Base-by-base conservation (phyloP, 805 yeast genomes). In the Candida orba region DNA sequence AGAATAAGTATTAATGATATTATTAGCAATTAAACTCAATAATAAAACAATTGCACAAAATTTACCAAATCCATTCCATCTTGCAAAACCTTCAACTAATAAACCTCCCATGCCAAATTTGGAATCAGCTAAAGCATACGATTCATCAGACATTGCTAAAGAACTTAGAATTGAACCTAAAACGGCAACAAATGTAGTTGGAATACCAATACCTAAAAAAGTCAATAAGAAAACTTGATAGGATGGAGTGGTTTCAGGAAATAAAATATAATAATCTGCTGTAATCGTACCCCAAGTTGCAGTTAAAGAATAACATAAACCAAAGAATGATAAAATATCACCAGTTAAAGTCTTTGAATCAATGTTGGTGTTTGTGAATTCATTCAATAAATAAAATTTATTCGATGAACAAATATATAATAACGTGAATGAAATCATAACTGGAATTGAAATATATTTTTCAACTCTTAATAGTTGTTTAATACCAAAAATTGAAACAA, bases 271-370 rank as follows among this genome's bases (percentile, higher is more conserved):
- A 61, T 88, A 88, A 63, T 88, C 96, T 0, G 90, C 72, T 0
- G 95, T 86, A 47, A 85, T 75, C 3, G 90, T 81, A 36, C 95
- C 90, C 96, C 96, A 88, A 2, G 96, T 85, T 4, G 87, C 76
- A 4, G 95, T 86, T 38, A 83, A 79, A 25, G 95, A 79, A 56
- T 84, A 85, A 36, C 81, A 71, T 43, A 86, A 68, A 1, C 88
- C 74, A 54, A 87, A 84, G 61, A 79, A 84, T 13, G 86, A 75
- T 25, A 87, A 60, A 72, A 84, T 76, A 54, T 78, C 74, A n/a
- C 95, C 95, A 41, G 69, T 68, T 4, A 75, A 63, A 0, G 84
- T 75, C 14, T 58, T 49, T 4, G 59, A 12, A 15, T 59, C 58
- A 23, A 60, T 47, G 5, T 58, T 52, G 13, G 54, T 54, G 36